phyloP scores from a whole-genome alignment of 2,329 filamentous ascomycete species.

The Fusarium albosuccineum region DNA sequence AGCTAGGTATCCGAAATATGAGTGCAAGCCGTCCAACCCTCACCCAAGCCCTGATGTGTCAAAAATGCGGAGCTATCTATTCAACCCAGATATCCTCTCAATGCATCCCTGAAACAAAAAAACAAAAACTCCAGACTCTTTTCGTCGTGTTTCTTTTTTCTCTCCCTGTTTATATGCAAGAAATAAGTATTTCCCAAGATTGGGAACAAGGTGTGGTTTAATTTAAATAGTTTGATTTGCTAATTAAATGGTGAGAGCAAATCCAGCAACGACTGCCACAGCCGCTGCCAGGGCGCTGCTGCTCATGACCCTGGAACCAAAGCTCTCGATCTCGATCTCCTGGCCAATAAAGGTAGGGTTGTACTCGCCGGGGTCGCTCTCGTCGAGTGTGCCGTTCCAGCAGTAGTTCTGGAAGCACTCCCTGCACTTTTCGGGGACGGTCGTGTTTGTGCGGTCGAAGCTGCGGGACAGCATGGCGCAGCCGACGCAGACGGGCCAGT shows the following conservation, averaged over 20 bases:
- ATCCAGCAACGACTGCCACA: constrained; percentile 38
- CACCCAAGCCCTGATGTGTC: constrained; percentile 13
- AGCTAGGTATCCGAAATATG: constrained; percentile 27
- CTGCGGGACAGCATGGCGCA: constrained; percentile 88
- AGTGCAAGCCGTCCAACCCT: constrained; percentile 11
- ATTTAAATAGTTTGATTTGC: too few species aligned
- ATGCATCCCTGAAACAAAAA: constrained; percentile 35
- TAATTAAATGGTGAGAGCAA: constrained; percentile 36
- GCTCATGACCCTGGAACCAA: constrained; percentile 30
- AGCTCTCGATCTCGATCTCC: constrained; percentile 44
- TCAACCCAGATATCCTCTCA: constrained; percentile 13
- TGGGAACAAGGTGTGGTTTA: neutral
- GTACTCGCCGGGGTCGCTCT: constrained; percentile 51
- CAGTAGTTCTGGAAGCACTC: constrained; percentile 87
- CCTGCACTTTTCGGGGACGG: constrained; percentile 78
- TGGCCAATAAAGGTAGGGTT: constrained; percentile 46
- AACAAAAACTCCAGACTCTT: constrained; percentile 33
- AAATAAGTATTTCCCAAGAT: neutral
- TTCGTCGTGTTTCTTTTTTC: constrained; percentile 4
- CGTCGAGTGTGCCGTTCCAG: constrained; percentile 83
- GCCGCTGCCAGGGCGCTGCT: constrained; percentile 30
- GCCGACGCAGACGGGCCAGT: constrained; percentile 87
- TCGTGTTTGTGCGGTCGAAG: constrained; percentile 76
- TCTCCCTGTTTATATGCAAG: constrained; percentile 11
- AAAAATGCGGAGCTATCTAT: constrained; percentile 32